Evolutionary conservation across 139 green algal species (phyloP).

Genomic region (Asterochloris erici): DNA sequence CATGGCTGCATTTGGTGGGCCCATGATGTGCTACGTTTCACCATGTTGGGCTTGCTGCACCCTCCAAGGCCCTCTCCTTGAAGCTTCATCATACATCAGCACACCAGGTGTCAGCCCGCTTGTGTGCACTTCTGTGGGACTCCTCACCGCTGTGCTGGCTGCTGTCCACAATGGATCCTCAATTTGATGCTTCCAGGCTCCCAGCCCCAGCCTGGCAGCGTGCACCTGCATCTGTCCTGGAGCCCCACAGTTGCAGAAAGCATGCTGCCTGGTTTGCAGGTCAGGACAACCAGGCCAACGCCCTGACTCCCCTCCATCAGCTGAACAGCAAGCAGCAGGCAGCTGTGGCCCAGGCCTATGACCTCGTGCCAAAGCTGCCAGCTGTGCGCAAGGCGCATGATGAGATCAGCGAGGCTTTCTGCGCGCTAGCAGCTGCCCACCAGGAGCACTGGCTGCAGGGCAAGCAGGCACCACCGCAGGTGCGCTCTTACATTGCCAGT

Average conservation of each 20-base stretch:
- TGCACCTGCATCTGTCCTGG: too few relatives aligned
- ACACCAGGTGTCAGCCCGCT: too few relatives aligned
- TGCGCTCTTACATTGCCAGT: neutral
- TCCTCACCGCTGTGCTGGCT: too few relatives aligned
- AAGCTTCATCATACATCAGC: too few relatives aligned
- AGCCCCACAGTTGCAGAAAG: too few relatives aligned
- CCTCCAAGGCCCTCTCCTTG: too few relatives aligned
- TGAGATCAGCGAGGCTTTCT: neutral
- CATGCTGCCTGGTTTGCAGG: neutral
- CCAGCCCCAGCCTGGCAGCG: too few relatives aligned
- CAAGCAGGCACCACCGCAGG: neutral
- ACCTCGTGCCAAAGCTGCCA: neutral
- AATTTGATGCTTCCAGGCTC: too few relatives aligned
- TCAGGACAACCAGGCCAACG: slow-evolving; percentile 6
- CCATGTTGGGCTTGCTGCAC: too few relatives aligned
- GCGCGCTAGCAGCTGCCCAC: neutral
- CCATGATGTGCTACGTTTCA: too few relatives aligned
- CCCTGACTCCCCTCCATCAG: neutral
- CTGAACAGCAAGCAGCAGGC: neutral
- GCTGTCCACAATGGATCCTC: too few relatives aligned
- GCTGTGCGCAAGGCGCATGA: neutral
- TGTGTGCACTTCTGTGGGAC: too few relatives aligned
- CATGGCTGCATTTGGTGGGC: slow-evolving; percentile 4
- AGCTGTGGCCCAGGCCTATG: neutral
- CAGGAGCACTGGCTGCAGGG: slow-evolving; percentile 1